phyloP scores from a whole-genome alignment of 495 filamentous ascomycete species.

The Penicillium coprophilum region DNA sequence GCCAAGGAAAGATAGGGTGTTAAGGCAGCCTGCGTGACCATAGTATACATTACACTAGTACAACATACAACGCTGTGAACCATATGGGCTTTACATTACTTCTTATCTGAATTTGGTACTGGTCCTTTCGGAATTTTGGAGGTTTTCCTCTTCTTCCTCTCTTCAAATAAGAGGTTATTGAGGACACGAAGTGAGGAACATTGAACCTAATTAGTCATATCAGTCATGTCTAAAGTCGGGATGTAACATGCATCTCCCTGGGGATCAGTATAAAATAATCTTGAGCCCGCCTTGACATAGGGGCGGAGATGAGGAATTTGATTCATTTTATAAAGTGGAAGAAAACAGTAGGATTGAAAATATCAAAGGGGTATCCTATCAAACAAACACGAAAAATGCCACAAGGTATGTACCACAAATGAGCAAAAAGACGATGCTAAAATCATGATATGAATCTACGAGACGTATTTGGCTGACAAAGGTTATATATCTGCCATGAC shows the following conservation, averaged over 20 bases:
- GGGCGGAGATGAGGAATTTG: not conserved
- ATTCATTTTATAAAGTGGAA: not conserved
- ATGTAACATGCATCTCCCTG: not conserved
- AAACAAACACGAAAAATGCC: not conserved
- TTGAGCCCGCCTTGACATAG: not conserved
- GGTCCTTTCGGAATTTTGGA: no score
- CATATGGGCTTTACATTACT: no score
- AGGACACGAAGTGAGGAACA: not conserved
- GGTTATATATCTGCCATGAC: slow-evolving; percentile 53
- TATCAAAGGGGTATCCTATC: slow-evolving; percentile 15
- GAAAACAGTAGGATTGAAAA: not conserved
- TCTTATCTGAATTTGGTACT: no score
- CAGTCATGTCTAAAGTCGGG: not conserved
- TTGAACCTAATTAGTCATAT: not conserved
- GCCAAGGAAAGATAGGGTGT: no score
- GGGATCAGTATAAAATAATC: not conserved
- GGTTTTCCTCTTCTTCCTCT: no score
- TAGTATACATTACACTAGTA: no score
- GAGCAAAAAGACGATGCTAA: not conserved
- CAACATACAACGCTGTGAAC: no score
- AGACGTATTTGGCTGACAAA: not conserved
- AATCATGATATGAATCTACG: not conserved
- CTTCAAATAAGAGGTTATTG: no score
- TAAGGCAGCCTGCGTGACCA: no score
- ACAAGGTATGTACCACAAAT: not conserved